Evolutionary conservation across 2,329 filamentous ascomycete genomes (phyloP), one percentile per base, ranked within the genome.

Genomic region (Gliomastix tumulicola): DNA sequence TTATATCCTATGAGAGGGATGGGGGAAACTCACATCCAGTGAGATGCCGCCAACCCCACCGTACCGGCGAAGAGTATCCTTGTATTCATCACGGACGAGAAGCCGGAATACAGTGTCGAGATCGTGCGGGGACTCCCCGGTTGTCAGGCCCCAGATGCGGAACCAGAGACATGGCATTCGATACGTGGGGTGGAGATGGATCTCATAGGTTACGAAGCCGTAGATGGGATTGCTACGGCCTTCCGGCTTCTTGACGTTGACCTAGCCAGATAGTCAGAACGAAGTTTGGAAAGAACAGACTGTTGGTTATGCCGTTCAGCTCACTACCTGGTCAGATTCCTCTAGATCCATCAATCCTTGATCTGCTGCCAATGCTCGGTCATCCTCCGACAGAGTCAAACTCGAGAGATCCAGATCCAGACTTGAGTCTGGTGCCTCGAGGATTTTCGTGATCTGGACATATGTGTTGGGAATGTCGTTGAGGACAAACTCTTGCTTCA

Each of bases 131-230:
- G 69, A 63, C 44, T 79, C 75, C 40, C 69, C 66, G 33, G 65
- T 59, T 15, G 74, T 70, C 40, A 79, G 60, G 41, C 72, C 69
- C 46, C 76, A 72, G 49, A 88, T 59, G 37, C 67, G 75, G 63
- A 90, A 88, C 75, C 84, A 89, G 38, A 89, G 68, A 41, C 84
- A 84, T 8, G 85, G 85, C 32, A 82, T 75, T 42, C 73, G 73
- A 60, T 89, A 90, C 39, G 80, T 84, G 38, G 81, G 76, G 48
- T 88, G 86, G 42, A 84, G 68, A 50, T 86, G 72, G 49, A 89
- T 77, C 56, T 88, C 81, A 62, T 88, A 89, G 41, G 74, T 70
- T 46, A 85, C 76, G 48, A 69, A 63, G 38, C 63, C 62, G n/a
- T n/a, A n/a, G n/a, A n/a, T n/a, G n/a, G 56, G 54, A 41, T 59